Evolutionary conservation across 192 early-diverging fungal species (phyloP).

Genomic region (Backusella mclennaniae): DNA sequence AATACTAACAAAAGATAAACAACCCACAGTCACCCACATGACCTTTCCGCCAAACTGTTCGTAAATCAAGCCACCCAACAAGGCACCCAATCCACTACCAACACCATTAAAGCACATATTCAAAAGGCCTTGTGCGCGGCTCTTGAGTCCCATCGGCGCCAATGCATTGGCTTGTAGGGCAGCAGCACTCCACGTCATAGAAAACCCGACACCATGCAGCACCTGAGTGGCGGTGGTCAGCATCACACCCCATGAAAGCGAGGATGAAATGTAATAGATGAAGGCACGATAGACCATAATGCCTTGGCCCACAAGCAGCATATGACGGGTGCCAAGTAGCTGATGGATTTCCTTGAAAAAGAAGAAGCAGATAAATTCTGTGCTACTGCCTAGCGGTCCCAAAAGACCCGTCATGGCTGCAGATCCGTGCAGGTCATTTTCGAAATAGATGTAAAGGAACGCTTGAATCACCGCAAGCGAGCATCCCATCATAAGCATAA

Average conservation of each 20-base stretch:
- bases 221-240: constrained; percentile 15
- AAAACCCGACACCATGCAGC: constrained; percentile 16
- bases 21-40: constrained; percentile 13
- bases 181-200: constrained; percentile 22
- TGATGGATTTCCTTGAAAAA: constrained; percentile 20
- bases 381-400: constrained; percentile 18
- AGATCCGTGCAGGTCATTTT: constrained; percentile 17
- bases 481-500: constrained; percentile 14
- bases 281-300: constrained; percentile 3
- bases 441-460: constrained; percentile 22
- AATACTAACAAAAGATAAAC: background rate
- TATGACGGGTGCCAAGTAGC: background rate
- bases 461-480: constrained; percentile 15
- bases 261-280: constrained; percentile 6
- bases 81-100: constrained; percentile 20
- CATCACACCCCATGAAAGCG: constrained; percentile 1
- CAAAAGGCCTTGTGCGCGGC: constrained; percentile 17
- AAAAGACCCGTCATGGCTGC: constrained; percentile 15
- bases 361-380: constrained; percentile 15
- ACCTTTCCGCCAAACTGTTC: constrained; percentile 3
- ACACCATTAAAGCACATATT: constrained; percentile 26
- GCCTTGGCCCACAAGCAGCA: background rate
- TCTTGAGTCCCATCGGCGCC: constrained; percentile 10
- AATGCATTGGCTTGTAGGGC: constrained; percentile 26
- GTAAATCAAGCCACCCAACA: constrained; percentile 21